phyloP scores from a whole-genome alignment of 1,139 yeast species.

The Blastobotrys capitulatus region DNA sequence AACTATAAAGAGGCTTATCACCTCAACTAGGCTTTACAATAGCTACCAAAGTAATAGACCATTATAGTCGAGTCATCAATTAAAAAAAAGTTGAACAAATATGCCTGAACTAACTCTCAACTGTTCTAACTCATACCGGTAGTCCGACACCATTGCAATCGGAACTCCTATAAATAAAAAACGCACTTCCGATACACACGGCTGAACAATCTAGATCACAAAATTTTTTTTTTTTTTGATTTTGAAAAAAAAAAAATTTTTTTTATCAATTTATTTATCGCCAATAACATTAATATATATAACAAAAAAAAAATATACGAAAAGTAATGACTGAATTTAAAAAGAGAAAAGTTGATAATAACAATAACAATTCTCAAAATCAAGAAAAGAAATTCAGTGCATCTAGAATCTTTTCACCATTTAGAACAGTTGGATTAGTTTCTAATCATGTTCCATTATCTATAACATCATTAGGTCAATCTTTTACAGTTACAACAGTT shows the following conservation, averaged over 20 bases:
- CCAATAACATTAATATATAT: neutral
- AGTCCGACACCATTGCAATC: too few relatives aligned
- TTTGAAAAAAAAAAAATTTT: neutral
- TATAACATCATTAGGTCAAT: conserved; percentile 80
- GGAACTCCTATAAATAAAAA: too few relatives aligned
- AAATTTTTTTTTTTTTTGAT: too few relatives aligned
- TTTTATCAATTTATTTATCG: neutral
- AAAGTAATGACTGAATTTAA: conserved; percentile 9
- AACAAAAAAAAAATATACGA: neutral
- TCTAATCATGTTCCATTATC: conserved; percentile 77
- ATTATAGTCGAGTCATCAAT: too few relatives aligned
- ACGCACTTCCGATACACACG: neutral
- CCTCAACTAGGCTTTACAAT: too few relatives aligned
- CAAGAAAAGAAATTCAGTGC: conserved; percentile 6
- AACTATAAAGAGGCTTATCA: too few relatives aligned
- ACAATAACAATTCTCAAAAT: neutral
- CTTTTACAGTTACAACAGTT: conserved; percentile 82
- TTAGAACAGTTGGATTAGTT: conserved; percentile 43
- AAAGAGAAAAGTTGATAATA: conserved; percentile 18
- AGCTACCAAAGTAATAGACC: too few relatives aligned
- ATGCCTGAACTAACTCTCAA: too few relatives aligned
- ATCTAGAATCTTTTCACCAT: conserved; percentile 40
- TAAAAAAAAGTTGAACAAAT: too few relatives aligned
- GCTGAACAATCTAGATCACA: too few relatives aligned
- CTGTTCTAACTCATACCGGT: too few relatives aligned